These are phyloP conservation scores for Colletotrichum tropicale DNA, from an alignment of 2,329 filamentous ascomycete genomes.

Conservation along the genomic window DNA sequence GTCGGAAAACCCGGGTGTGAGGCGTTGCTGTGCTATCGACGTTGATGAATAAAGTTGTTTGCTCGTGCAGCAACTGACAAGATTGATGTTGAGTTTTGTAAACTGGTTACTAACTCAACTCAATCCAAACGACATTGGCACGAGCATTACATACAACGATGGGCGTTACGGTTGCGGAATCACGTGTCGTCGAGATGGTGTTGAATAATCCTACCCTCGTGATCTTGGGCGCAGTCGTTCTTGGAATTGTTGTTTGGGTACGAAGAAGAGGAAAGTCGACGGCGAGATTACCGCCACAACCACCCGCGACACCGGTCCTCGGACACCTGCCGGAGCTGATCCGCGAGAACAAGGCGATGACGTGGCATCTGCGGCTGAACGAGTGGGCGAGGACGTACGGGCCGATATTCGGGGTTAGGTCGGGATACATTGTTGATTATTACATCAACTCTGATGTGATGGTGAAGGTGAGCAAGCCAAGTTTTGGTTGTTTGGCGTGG, in stretches of 20 bases:
- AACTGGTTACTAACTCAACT: not conserved
- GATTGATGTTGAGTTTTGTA: fast-evolving
- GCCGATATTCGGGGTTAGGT: not conserved
- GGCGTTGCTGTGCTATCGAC: not conserved
- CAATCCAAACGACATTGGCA: not conserved
- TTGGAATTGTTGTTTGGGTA: not conserved
- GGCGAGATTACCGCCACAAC: not conserved
- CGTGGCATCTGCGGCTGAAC: not conserved
- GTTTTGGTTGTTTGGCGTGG: not conserved
- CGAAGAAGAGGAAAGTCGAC: not conserved
- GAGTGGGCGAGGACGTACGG: not conserved
- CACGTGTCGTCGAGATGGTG: fast-evolving
- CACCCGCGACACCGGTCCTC: not conserved
- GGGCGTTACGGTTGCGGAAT: not conserved
- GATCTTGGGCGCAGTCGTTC: not conserved
- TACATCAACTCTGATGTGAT: not conserved
- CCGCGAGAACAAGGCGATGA: not conserved
- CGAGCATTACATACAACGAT: not conserved
- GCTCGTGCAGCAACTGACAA: fast-evolving
- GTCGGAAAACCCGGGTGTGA: not conserved
- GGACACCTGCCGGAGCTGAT: not conserved
- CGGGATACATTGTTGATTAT: constrained; percentile 3
- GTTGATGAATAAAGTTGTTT: not conserved
- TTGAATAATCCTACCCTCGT: fast-evolving
- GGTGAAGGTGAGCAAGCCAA: not conserved